Evolutionary conservation across 2,329 filamentous ascomycete species (phyloP), one percentile per base, ranked within the genome.

Genomic region (Beauveria pseudobassiana): DNA sequence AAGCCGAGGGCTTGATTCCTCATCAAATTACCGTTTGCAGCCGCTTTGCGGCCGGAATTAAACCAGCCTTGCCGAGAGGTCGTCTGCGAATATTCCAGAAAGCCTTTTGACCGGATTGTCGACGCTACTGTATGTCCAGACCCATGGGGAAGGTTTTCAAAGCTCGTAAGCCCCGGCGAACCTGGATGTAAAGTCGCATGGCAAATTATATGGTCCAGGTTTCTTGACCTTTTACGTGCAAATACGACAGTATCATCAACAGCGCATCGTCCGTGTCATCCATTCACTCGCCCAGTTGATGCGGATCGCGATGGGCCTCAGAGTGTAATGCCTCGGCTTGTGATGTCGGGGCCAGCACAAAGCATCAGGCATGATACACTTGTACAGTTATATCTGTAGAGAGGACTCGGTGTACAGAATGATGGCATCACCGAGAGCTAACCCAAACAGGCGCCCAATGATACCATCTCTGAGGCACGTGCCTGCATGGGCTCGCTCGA

Each of bases 201-300:
- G 81, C 80, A 58, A 82, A 76, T 59, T 80, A 78, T 16, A 67
- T 64, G 0, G 74, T 74, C 9, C 69, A 63, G 10, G 78, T 68
- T 8, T 64, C 59, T 24, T 70, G 69, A 12, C 77, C 77, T 42
- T 76, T 71, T n/a, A 69, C 72, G 54, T 80, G 75, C 26, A 81
- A 68, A 42, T 75, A 83, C 5, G 76, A 79, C 2, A 83, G 73
- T 2, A 83, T 66, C 59, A 78, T 76, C 1, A 82, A 68, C 22
- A 82, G 71, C 3, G 80, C 76, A 68, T 83, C 80, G 64, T 83
- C 81, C 0, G 81, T 83, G 67, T 83, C 81, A 63, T 84, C 80
- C 0, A 80, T 84, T 80, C 80, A 83, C 46, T 77, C 75, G 26
- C 76, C 74, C 0, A 72, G 66, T 3, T 69, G 66, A 42, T 78